These are phyloP conservation scores for Ustilago tritici DNA, from an alignment of 1,284 basidiomycete species.

Conservation along the genomic window DNA sequence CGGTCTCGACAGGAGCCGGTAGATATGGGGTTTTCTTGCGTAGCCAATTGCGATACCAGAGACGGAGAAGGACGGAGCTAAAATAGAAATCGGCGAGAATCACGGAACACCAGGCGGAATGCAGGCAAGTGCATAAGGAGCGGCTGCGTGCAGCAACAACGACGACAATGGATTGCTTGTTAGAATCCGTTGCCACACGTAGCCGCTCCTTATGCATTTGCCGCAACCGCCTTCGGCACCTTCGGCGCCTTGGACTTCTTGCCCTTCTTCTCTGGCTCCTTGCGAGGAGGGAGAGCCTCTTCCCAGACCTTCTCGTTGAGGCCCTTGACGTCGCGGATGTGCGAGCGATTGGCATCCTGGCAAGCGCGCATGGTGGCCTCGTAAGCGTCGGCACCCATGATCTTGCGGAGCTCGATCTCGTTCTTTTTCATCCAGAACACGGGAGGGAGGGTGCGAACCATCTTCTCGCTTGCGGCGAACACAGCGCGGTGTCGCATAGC, in stretches of 20 bases:
- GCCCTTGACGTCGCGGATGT: slow-evolving; percentile 59
- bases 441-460: slow-evolving; percentile 60
- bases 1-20: slow-evolving; percentile 48
- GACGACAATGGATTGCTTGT: slow-evolving; percentile 11
- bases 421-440: slow-evolving; percentile 66
- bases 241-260: slow-evolving; percentile 53
- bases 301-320: slow-evolving; percentile 66
- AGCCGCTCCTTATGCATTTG: slow-evolving; percentile 55
- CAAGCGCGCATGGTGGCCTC: slow-evolving; percentile 59
- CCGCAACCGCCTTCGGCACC: slow-evolving; percentile 42
- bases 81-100: slow-evolving; percentile 5
- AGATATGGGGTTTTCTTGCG: slow-evolving; percentile 49
- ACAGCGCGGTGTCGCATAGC: slow-evolving; percentile 62
- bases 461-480: slow-evolving; percentile 61
- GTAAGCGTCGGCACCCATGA: slow-evolving; percentile 58
- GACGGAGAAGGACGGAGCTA: slow-evolving; percentile 28
- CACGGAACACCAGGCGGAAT: slow-evolving; percentile 21
- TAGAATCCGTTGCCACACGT: slow-evolving; percentile 49
- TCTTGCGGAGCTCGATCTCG: slow-evolving; percentile 59
- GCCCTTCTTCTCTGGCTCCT: slow-evolving; percentile 51
- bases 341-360: slow-evolving; percentile 48
- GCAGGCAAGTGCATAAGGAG: slow-evolving; percentile 45
- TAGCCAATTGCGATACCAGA: slow-evolving; percentile 33
- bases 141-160: slow-evolving; percentile 55
- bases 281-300: slow-evolving; percentile 54